phyloP scores from a whole-genome alignment of 306 rosid species.

The Vigna hirtella region DNA sequence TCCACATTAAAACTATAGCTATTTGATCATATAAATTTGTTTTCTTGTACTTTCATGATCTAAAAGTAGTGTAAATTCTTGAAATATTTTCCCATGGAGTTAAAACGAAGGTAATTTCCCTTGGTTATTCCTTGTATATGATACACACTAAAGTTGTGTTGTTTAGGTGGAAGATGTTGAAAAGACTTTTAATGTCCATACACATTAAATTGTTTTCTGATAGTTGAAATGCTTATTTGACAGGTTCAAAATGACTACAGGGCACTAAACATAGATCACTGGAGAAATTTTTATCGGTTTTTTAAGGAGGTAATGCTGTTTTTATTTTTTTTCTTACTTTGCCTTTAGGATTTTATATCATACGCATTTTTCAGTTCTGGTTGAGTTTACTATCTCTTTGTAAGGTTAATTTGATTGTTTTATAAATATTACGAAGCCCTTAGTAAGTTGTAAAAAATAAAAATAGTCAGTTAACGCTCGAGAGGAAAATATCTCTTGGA shows the following conservation, averaged over 20 bases:
- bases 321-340: background rate
- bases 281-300: constrained; percentile 64
- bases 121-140: background rate
- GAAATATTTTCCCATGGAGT: constrained; percentile 15
- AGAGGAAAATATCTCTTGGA: constrained; percentile 24
- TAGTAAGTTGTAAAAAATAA: background rate
- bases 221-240: constrained; percentile 34
- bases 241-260: constrained; percentile 71
- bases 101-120: constrained; percentile 21
- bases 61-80: constrained; percentile 9
- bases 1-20: constrained; percentile 4
- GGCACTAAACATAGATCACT: constrained; percentile 68
- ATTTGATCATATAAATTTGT: background rate
- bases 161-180: constrained; percentile 28
- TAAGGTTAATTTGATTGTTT: constrained; percentile 20
- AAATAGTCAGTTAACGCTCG: constrained; percentile 14
- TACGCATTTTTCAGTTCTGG: background rate
- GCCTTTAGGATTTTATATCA: background rate
- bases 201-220: constrained; percentile 36
- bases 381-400: constrained; percentile 32
- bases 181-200: background rate
- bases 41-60: constrained; percentile 32
- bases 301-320: constrained; percentile 62
- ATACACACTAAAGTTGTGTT: constrained; percentile 15
- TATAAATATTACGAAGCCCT: background rate